phyloP scores from a whole-genome alignment of 2,329 filamentous ascomycete species.

The Teratosphaeria viscida region DNA sequence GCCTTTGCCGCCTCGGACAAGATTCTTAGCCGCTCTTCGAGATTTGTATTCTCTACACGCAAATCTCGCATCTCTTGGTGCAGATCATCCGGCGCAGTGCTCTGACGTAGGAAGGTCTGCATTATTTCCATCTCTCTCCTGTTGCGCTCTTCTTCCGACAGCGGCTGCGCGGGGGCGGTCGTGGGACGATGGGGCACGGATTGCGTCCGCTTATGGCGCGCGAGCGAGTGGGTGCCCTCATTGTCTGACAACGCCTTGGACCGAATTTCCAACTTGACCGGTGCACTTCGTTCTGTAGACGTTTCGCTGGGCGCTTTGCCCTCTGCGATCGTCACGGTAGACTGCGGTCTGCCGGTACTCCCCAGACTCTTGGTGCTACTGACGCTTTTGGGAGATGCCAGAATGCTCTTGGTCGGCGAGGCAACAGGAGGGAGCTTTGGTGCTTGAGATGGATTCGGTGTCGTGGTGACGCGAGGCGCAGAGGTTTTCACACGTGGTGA shows the following conservation, averaged over 20 bases:
- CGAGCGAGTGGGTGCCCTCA: constrained; percentile 8
- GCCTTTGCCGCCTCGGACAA: constrained; percentile 7
- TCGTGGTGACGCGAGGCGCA: background rate
- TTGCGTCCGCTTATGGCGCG: constrained; percentile 14
- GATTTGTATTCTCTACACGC: constrained; percentile 13
- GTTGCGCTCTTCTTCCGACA: constrained; percentile 12
- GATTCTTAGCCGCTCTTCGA: constrained; percentile 12
- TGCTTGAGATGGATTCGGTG: background rate
- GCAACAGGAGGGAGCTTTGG: background rate
- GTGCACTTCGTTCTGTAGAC: constrained; percentile 7
- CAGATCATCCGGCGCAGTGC: constrained; percentile 14
- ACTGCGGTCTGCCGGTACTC: constrained; percentile 10
- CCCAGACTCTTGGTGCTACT: constrained; percentile 5
- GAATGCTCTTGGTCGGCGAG: background rate
- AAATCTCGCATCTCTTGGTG: constrained; percentile 15
- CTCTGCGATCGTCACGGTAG: constrained; percentile 17
- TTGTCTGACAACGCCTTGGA: constrained; percentile 15
- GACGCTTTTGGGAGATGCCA: background rate
- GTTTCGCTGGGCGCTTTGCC: constrained; percentile 3
- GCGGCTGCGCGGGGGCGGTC: constrained; percentile 8
- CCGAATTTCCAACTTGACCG: constrained; percentile 7
- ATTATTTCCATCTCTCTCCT: constrained; percentile 20
- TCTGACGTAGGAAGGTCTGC: constrained; percentile 19
- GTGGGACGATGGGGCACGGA: constrained; percentile 8
- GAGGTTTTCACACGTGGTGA: background rate